Base-by-base conservation (phyloP, 306 rosid species). In the Cicer bijugum region DNA sequence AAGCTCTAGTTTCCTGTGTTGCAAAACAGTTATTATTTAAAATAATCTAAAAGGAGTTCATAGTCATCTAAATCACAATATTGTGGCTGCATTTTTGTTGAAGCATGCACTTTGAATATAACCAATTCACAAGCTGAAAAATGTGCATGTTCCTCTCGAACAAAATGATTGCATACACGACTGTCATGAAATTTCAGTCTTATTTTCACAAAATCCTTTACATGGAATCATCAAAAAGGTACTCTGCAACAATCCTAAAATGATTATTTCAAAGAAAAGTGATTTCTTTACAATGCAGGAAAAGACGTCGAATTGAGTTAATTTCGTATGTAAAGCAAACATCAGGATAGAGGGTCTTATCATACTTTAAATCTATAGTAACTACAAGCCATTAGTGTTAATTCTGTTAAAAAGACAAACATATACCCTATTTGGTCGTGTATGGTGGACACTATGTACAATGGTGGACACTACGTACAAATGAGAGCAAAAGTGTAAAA, bases 1-100 rank as follows among this genome's bases (percentile, higher is more conserved):
- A 9, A 42, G 20, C 71, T 64, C 76, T 75, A 60, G 47, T 39
- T 72, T 76, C 85, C 85, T 77, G 76, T 52, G 7, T 38, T 33
- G n/a, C 40, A 66, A 72, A 82, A 47, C 71, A 76, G 38, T 57
- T 47, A 33, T 44, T 39, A 80, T 38, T 74, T 63, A 17, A 64
- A 56, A 56, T 45, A 63, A 63, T 44, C 77, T 75, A 51, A 20
- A 52, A 9, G 42, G 28, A 60, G 69, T 44, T 65, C 48, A 35
- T 52, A 9, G 50, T 80, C 50, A 52, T 40, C 20, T 46, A 81
- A 51, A 53, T 51, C 71, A 63, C 38, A 42, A 17, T 28, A 33
- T 51, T 51, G 12, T 43, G 48, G 38, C 68, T 50, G 33, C 52
- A 52, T 33, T 53, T 69, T 58, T 23, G 57, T 14, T 17, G 9